phyloP scores from a whole-genome alignment of 73 alveolate species.

The Blepharisma japonicum region DNA sequence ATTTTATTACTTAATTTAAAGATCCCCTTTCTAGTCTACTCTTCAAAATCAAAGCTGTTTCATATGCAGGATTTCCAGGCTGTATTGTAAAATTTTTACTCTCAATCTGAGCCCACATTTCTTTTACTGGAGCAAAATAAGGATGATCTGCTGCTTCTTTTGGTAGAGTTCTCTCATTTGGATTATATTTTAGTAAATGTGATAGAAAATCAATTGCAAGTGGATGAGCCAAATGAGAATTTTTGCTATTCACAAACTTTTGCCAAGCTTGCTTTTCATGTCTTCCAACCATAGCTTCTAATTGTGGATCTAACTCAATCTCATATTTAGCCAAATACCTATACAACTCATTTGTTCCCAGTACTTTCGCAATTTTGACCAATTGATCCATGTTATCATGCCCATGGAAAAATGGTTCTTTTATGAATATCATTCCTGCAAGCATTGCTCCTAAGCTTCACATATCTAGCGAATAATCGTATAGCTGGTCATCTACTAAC shows the following conservation, averaged over 20 bases:
- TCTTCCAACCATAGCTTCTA: conserved; percentile 51
- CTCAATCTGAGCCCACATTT: conserved; percentile 12
- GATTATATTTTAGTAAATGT: conserved; percentile 14
- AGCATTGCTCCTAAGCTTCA: conserved; percentile 93
- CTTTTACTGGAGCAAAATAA: conserved; percentile 79
- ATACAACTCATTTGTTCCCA: conserved; percentile 84
- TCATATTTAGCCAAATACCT: conserved; percentile 44
- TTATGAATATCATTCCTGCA: conserved; percentile 92
- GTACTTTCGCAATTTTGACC: conserved; percentile 90
- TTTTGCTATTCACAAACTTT: background rate
- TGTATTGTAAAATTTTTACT: background rate
- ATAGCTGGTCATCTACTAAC: conserved; percentile 74
- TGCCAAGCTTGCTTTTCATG: conserved; percentile 26
- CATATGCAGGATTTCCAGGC: too few species aligned
- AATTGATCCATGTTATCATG: conserved; percentile 92
- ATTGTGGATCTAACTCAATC: conserved; percentile 54
- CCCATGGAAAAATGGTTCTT: conserved; percentile 98
- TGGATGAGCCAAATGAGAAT: background rate
- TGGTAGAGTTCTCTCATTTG: conserved; percentile 86
- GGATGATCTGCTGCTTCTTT: conserved; percentile 96
- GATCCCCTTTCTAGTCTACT: too few species aligned
- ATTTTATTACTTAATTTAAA: too few species aligned
- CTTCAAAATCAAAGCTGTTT: too few species aligned
- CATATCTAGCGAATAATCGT: conserved; percentile 86
- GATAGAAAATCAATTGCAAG: conserved; percentile 10